Conservation (phyloP, 2,329 filamentous ascomycete species). For the Corynespora cassiicola region DNA sequence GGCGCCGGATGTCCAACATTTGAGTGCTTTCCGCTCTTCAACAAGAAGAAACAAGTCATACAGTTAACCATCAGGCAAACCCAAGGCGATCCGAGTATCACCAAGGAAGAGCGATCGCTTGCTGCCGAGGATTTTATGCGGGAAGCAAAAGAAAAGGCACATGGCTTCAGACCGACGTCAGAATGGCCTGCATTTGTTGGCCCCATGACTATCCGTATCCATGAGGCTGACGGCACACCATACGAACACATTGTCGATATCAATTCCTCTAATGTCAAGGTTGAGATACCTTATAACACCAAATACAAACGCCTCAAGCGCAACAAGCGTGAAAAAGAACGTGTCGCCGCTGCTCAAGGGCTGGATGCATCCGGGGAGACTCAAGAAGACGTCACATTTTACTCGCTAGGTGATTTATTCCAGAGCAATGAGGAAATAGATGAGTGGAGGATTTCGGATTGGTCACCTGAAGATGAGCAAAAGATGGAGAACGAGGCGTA, state of each 20-base stretch:
- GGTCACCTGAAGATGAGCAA: conserved; percentile 85
- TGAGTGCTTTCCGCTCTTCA: conserved; percentile 86
- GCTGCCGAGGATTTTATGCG: conserved; percentile 80
- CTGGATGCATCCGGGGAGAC: conserved; percentile 67
- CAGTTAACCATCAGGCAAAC: conserved; percentile 85
- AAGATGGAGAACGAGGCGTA: conserved; percentile 96
- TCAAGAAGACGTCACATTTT: conserved; percentile 83
- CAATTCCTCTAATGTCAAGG: conserved; percentile 81
- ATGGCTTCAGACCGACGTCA: conserved; percentile 71
- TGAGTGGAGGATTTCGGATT: conserved; percentile 86
- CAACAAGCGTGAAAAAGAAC: conserved; percentile 81
- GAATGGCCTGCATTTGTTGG: conserved; percentile 87
- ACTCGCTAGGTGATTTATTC: conserved; percentile 90
- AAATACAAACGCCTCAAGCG: conserved; percentile 98
- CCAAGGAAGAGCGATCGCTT: conserved; percentile 50
- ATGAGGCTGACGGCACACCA: conserved; percentile 96
- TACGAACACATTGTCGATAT: conserved; percentile 99
- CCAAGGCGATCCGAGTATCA: conserved; percentile 36
- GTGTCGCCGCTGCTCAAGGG: conserved; percentile 68
- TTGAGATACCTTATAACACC: conserved; percentile 98
- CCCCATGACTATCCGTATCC: conserved; percentile 96
- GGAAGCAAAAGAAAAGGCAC: conserved; percentile 79
- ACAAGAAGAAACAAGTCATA: conserved; percentile 95
- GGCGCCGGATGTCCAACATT: conserved; percentile 90
- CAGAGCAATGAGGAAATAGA: conserved; percentile 80